Conservation (phyloP, 2,329 filamentous ascomycete species). For the Proliferodiscus dingleyae region DNA sequence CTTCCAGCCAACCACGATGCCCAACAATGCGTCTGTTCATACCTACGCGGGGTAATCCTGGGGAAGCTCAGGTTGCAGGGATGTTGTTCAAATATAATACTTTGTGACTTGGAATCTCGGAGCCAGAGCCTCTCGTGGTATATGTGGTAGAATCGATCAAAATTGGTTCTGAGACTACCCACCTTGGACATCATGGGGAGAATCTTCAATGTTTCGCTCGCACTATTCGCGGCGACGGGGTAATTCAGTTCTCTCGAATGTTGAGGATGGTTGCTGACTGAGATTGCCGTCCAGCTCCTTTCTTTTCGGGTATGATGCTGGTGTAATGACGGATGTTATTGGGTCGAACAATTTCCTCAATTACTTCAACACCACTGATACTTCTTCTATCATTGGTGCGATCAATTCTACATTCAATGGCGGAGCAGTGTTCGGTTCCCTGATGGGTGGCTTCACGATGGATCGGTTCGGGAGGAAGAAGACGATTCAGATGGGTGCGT, state of each 20-base stretch:
- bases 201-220: conserved; percentile 38
- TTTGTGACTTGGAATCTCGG: not conserved
- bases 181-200: conserved; percentile 33
- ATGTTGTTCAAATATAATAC: not conserved
- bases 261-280: not conserved
- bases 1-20: not conserved
- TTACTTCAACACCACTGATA: conserved; percentile 32
- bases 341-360: conserved; percentile 24
- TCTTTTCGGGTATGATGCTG: conserved; percentile 34
- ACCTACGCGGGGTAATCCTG: conserved; percentile 5
- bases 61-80: not conserved
- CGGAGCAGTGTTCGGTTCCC: conserved; percentile 44
- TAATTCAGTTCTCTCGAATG: conserved; percentile 4
- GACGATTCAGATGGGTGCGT: conserved; percentile 54
- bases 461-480: conserved; percentile 52
- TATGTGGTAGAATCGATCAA: not conserved
- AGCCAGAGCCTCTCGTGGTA: not conserved
- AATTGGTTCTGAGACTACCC: not conserved
- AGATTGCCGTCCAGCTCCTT: conserved; percentile 32
- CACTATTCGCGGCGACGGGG: conserved; percentile 39
- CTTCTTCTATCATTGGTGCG: conserved; percentile 39
- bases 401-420: conserved; percentile 63
- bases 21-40: not conserved
- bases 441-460: conserved; percentile 44
- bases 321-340: conserved; percentile 31